These are phyloP conservation scores for Leccinum obscurum DNA, from an alignment of 768 basidiomycete genomes.

Conservation along the genomic window DNA sequence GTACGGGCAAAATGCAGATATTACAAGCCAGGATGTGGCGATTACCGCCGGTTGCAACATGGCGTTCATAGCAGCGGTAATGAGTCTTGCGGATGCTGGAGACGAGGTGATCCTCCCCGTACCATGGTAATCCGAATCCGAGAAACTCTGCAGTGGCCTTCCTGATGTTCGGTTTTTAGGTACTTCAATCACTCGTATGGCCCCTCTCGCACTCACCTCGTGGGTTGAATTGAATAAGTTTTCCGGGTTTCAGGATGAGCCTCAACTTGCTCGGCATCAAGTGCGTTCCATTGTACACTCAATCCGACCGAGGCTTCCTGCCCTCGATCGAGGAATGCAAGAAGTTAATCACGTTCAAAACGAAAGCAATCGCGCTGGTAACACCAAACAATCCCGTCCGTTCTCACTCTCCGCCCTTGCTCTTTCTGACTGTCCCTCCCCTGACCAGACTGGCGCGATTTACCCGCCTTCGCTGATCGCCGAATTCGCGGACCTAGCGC, in stretches of 20 bases:
- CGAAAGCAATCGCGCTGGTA: conserved; percentile 71
- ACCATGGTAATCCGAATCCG: conserved; percentile 51
- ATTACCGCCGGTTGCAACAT: conserved; percentile 74
- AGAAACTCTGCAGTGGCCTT: background rate
- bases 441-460: conserved; percentile 61
- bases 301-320: conserved; percentile 52
- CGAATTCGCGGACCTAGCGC: conserved; percentile 61
- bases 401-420: background rate
- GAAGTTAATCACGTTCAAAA: conserved; percentile 53
- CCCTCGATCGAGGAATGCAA: conserved; percentile 56
- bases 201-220: background rate
- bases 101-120: conserved; percentile 73
- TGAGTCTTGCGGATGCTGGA: conserved; percentile 65
- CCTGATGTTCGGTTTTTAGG: conserved; percentile 33
- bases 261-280: conserved; percentile 62
- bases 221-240: background rate
- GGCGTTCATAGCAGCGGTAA: conserved; percentile 62
- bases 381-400: conserved; percentile 76
- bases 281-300: conserved; percentile 53
- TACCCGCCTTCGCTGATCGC: conserved; percentile 59
- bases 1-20: conserved; percentile 53
- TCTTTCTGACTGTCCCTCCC: background rate
- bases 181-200: conserved; percentile 66
- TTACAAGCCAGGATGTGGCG: conserved; percentile 58
- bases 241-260: conserved; percentile 53